Evolutionary conservation across 2,329 filamentous ascomycete genomes (phyloP).

Genomic region (Colletotrichum acutatum): DNA sequence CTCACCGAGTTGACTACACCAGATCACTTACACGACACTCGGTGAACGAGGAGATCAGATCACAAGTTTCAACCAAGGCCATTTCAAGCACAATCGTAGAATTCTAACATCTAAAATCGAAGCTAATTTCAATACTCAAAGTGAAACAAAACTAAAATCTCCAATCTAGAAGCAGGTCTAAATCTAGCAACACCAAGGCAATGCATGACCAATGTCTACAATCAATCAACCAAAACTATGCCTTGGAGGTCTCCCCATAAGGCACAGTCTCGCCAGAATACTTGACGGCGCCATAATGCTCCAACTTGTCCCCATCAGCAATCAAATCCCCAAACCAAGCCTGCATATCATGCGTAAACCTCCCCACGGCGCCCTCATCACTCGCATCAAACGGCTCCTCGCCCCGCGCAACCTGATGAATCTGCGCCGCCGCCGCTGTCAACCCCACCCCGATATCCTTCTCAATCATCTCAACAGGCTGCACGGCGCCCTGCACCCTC

Average conservation of each 20-base stretch:
- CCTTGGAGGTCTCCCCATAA: background rate
- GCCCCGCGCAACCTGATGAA: slow-evolving; percentile 19
- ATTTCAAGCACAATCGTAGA: background rate
- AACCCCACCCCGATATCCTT: slow-evolving; percentile 7
- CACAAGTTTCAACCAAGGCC: background rate
- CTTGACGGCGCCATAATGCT: slow-evolving; percentile 38
- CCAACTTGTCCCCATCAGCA: slow-evolving; percentile 42
- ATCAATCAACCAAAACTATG: background rate
- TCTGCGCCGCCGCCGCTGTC: slow-evolving; percentile 5
- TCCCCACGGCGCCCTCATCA: slow-evolving; percentile 37
- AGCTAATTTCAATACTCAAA: fast-evolving
- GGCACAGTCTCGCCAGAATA: slow-evolving; percentile 36
- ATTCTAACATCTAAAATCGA: background rate
- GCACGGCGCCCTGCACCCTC: slow-evolving; percentile 7
- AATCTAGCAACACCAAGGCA: background rate
- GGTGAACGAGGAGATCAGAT: background rate
- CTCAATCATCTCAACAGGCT: slow-evolving; percentile 17
- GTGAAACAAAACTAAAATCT: no score
- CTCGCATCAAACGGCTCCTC: slow-evolving; percentile 42
- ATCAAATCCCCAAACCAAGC: slow-evolving; percentile 38
- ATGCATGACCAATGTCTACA: background rate
- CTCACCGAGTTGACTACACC: background rate
- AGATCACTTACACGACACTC: no score
- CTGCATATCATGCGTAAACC: slow-evolving; percentile 39
- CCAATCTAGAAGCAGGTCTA: background rate